Percentiles rank a stretch among this genome's conserved stretches.
phyloP scores from a whole-genome alignment of 2,329 filamentous ascomycete genomes.

The Trichoderma endophyticum region DNA sequence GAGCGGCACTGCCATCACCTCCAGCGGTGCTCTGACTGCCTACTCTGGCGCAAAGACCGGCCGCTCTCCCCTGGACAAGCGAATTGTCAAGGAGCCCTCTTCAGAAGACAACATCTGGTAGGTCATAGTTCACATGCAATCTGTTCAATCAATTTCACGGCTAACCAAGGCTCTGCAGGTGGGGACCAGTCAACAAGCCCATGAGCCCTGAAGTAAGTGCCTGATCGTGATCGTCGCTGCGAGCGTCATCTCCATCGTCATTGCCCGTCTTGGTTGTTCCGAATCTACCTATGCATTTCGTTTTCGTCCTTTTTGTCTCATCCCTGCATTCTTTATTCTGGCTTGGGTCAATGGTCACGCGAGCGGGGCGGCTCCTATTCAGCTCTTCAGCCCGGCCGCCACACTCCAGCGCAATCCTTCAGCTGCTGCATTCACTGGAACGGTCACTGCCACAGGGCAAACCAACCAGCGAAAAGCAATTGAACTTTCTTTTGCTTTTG shows the following conservation, averaged over 20 bases:
- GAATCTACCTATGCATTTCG: neutral
- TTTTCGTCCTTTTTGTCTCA: conserved; percentile 15
- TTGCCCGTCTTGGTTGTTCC: neutral
- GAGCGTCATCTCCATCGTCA: conserved; percentile 20
- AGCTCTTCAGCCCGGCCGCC: neutral
- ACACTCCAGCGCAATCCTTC: neutral
- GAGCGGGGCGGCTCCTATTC: conserved; percentile 15
- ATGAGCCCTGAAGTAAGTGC: conserved; percentile 85
- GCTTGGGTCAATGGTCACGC: conserved; percentile 16
- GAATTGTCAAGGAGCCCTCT: conserved; percentile 85
- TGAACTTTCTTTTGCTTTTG: neutral
- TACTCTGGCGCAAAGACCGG: conserved; percentile 99
- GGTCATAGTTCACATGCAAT: conserved; percentile 24
- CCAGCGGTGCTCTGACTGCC: conserved; percentile 88
- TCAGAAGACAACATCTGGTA: conserved; percentile 91
- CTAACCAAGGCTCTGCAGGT: conserved; percentile 42
- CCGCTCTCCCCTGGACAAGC: conserved; percentile 94
- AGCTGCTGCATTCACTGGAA: neutral
- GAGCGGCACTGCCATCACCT: conserved; percentile 95
- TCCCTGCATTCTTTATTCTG: neutral
- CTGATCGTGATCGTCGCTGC: conserved; percentile 9
- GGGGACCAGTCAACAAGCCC: conserved; percentile 99
- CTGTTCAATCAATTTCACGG: neutral
- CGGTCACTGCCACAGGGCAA: neutral
- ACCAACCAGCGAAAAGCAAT: neutral